Percentiles rank a stretch among this genome's conserved stretches.
These are phyloP conservation scores for Geum urbanum DNA, from an alignment of 306 rosid genomes.

Conservation along the genomic window DNA sequence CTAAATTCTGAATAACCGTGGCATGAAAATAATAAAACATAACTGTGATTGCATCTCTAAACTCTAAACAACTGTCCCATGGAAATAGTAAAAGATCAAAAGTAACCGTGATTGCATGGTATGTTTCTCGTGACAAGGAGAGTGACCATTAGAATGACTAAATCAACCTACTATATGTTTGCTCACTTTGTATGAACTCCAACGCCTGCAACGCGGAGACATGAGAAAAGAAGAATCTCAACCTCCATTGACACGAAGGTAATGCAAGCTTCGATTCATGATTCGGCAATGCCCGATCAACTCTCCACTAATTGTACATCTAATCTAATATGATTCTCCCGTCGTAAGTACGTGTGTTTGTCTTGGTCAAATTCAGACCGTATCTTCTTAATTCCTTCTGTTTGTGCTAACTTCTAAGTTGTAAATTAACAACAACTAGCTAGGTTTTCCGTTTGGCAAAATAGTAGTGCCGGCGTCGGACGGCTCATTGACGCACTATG, in stretches of 20 bases:
- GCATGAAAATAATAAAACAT: too few species aligned
- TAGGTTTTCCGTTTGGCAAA: too few species aligned
- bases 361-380: background rate
- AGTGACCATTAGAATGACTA: background rate
- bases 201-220: constrained; percentile 8
- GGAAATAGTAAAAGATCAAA: background rate
- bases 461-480: constrained; percentile 6
- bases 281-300: background rate
- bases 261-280: background rate
- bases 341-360: too few species aligned
- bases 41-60: too few species aligned
- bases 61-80: too few species aligned
- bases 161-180: background rate
- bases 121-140: background rate
- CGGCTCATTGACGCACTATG: background rate
- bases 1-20: too few species aligned
- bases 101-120: background rate
- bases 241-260: background rate
- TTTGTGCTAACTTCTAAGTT: background rate
- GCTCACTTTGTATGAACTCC: background rate
- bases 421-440: background rate
- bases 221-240: background rate
- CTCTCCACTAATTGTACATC: too few species aligned
- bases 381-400: background rate
- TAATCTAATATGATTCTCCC: too few species aligned